Percentiles rank a stretch among this genome's conserved stretches.
These are phyloP conservation scores for Ophiostoma himal-ulmi DNA, from an alignment of 2,329 filamentous ascomycete species.

Conservation along the genomic window DNA sequence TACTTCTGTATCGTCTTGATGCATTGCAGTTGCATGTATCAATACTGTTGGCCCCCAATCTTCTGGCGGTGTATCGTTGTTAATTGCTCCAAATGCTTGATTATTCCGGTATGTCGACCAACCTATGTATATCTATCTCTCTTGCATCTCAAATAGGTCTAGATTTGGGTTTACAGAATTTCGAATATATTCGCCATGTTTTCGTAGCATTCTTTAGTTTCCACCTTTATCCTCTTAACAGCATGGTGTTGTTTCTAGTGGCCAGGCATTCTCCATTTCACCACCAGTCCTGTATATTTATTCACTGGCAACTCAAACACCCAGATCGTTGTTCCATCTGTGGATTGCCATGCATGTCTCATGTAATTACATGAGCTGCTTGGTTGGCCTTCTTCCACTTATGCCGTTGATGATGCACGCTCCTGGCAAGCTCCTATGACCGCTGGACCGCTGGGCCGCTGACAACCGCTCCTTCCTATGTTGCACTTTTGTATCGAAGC, in stretches of 20 bases:
- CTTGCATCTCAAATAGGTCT: background rate
- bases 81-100: background rate
- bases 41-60: background rate
- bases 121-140: background rate
- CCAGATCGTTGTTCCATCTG: background rate
- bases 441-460: background rate
- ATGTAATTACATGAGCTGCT: background rate
- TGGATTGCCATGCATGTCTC: background rate
- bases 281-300: background rate
- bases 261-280: background rate
- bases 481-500: background rate
- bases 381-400: background rate
- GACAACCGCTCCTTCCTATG: slow-evolving; percentile 15
- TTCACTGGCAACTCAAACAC: background rate
- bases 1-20: background rate
- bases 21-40: background rate
- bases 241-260: background rate
- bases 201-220: background rate
- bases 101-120: background rate
- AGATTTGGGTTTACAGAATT: background rate
- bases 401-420: slow-evolving; percentile 14
- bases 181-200: background rate
- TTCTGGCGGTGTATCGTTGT: background rate
- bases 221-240: background rate
- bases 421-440: background rate